Conservation (phyloP, 495 filamentous ascomycete genomes). For the Aspergillus homomorphus region DNA sequence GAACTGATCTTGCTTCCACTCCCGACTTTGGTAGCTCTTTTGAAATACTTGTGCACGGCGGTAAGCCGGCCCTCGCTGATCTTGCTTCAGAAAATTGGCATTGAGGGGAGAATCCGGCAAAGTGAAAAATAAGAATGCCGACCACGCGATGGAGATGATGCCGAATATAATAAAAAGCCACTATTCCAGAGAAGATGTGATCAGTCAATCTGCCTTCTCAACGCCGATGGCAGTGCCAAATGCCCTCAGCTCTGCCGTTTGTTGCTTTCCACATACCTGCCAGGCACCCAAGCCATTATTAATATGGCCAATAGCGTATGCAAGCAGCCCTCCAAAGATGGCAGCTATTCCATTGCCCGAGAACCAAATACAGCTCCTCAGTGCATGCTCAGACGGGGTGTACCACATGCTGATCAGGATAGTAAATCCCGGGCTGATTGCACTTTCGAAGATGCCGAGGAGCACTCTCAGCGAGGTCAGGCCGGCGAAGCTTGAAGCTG, state of each 20-base stretch:
- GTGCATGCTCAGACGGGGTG: slow-evolving; percentile 17
- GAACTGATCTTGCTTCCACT: slow-evolving; percentile 14
- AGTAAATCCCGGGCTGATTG: slow-evolving; percentile 17
- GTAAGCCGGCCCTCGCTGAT: slow-evolving; percentile 10
- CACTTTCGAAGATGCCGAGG: slow-evolving; percentile 15
- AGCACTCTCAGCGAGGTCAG: slow-evolving; percentile 47
- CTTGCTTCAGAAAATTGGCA: slow-evolving; percentile 5
- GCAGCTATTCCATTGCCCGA: slow-evolving; percentile 28
- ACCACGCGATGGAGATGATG: slow-evolving; percentile 8
- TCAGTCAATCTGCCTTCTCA: neutral
- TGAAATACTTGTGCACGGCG: slow-evolving; percentile 8
- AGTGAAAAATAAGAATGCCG: slow-evolving; percentile 6
- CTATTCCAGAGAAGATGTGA: neutral
- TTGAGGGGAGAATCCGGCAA: slow-evolving; percentile 23
- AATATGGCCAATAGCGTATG: slow-evolving; percentile 52
- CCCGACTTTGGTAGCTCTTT: slow-evolving; percentile 8
- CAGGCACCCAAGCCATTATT: slow-evolving; percentile 26
- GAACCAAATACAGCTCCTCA: slow-evolving; percentile 26
- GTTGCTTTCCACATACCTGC: neutral
- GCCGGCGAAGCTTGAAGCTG: slow-evolving; percentile 47
- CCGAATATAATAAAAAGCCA: slow-evolving; percentile 18
- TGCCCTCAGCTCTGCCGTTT: too few relatives aligned
- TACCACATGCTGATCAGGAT: slow-evolving; percentile 16
- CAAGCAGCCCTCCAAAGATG: slow-evolving; percentile 50
- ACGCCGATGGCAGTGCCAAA: neutral